Evolutionary conservation across 2,329 filamentous ascomycete species (phyloP), one percentile per base, ranked within the genome.

Genomic region (Exutisphaerella laricina): DNA sequence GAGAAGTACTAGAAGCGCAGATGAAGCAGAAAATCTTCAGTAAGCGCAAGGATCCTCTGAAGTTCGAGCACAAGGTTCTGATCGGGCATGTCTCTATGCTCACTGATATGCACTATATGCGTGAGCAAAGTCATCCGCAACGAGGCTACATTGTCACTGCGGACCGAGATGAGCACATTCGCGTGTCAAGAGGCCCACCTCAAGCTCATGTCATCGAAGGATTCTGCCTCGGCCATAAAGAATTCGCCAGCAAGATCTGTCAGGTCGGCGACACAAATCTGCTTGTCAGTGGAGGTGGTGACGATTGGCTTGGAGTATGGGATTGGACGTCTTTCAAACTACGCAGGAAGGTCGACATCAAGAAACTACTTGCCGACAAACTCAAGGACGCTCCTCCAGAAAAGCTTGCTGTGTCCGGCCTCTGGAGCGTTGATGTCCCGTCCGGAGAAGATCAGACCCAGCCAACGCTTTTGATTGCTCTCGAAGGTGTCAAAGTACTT

Each of bases 31-130:
- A 68, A 53, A 49, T 64, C 53, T 45, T 66, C 56, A 52, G 61
- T n/a, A 70, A 74, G 48, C 46, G 51, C 23, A 72, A 72, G 41
- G 69, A 70, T 12, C 65, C 70, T 2, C 53, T 62, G 2, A 64
- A 66, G 34, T 94, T 94, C 60, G 82, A 88, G 55, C 79, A 88
- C 55, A 78, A 82, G 26, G 72, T 95, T 1, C 71, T 96, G 5
- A 78, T 98, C 1, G 92, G 92, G 9, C 92, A 98, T 66, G 92
- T 98, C 10, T 96, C 90, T 1, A 85, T 97, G 79, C 78, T 98
- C 37, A 96, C 89, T 1, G 82, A 87, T 58, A 63, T 96, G 39
- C 65, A 72, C 2, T 71, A 79, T 30, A 74, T 72, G 4, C 69
- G 67, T n/a, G 61, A 71, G 52, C 18, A 43, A 4, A 46, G 80